Percentiles rank a stretch among this genome's conserved stretches.
Evolutionary conservation across 2,329 filamentous ascomycete species (phyloP).

Genomic region (Paracoccidioides lutzii): DNA sequence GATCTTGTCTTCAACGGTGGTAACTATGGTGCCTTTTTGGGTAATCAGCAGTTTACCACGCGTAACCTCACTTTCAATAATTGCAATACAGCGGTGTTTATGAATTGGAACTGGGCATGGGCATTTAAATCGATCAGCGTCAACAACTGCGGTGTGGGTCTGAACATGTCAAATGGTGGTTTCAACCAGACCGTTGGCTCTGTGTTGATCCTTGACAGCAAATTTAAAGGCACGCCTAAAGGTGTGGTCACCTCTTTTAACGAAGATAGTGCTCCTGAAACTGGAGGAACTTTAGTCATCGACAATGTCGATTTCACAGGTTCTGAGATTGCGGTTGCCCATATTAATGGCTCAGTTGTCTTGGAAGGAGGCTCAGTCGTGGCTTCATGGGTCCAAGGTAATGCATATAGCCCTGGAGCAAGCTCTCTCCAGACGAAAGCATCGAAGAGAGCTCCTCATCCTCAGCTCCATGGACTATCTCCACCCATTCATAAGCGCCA

Average conservation of each 20-base stretch:
- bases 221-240: slow-evolving; percentile 59
- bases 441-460: slow-evolving; percentile 2
- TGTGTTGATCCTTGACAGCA: slow-evolving; percentile 68
- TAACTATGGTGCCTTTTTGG: slow-evolving; percentile 62
- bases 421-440: neutral
- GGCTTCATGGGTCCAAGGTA: slow-evolving; percentile 65
- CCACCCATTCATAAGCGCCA: neutral
- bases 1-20: slow-evolving; percentile 77
- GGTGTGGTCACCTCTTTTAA: slow-evolving; percentile 67
- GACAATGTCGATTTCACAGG: slow-evolving; percentile 80
- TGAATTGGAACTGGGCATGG: slow-evolving; percentile 92
- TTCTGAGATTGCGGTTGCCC: slow-evolving; percentile 54
- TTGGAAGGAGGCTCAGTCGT: slow-evolving; percentile 59
- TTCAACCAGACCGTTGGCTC: slow-evolving; percentile 68
- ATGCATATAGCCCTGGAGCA: slow-evolving; percentile 44
- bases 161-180: slow-evolving; percentile 62
- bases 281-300: slow-evolving; percentile 70
- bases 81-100: slow-evolving; percentile 70
- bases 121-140: slow-evolving; percentile 64
- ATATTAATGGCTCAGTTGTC: slow-evolving; percentile 41
- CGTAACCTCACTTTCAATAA: slow-evolving; percentile 71
- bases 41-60: slow-evolving; percentile 77
- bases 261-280: slow-evolving; percentile 45
- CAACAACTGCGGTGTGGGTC: slow-evolving; percentile 59
- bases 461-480: neutral